These are phyloP conservation scores for Blastocystis sp. DNA, from an alignment of 352 stramenopile species.

Conservation along the genomic window DNA sequence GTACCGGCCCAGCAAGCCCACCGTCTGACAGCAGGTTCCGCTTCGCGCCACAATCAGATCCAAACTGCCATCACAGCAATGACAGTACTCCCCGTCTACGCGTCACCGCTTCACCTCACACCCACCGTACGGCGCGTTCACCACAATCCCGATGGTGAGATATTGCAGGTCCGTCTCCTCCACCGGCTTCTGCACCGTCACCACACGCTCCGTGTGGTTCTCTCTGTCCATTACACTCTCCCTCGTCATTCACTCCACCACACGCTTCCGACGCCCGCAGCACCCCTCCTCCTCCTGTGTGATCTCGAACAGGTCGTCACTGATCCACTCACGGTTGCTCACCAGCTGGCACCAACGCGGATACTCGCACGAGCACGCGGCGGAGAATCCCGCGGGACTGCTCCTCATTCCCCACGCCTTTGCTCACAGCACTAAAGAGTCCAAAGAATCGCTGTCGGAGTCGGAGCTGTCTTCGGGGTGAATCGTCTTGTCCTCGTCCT, in stretches of 20 bases:
- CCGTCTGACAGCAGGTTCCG: constrained; percentile 54
- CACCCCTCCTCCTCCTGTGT: constrained; percentile 3
- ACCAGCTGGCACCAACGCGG: constrained; percentile 44
- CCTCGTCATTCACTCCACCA: not conserved
- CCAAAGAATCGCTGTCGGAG: not conserved
- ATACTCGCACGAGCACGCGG: constrained; percentile 43
- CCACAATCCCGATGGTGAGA: constrained; percentile 64
- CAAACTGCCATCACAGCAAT: constrained; percentile 68
- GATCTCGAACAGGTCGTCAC: constrained; percentile 61
- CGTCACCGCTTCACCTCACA: not conserved
- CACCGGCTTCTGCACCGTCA: not conserved
- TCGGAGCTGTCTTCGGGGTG: not conserved
- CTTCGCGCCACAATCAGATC: constrained; percentile 58
- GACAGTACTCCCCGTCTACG: constrained; percentile 64
- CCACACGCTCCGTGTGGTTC: constrained; percentile 29
- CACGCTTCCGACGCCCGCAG: not conserved
- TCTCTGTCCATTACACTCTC: not conserved
- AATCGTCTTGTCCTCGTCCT: not conserved
- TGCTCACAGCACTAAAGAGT: not conserved
- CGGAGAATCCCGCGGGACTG: constrained; percentile 18
- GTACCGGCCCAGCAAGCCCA: constrained; percentile 52
- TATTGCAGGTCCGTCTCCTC: constrained; percentile 58
- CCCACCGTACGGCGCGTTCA: constrained; percentile 68
- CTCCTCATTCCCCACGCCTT: not conserved
- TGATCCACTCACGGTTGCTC: constrained; percentile 54